Evolutionary conservation across 2,329 filamentous ascomycete genomes (phyloP).

Genomic region (Claviceps citrina): DNA sequence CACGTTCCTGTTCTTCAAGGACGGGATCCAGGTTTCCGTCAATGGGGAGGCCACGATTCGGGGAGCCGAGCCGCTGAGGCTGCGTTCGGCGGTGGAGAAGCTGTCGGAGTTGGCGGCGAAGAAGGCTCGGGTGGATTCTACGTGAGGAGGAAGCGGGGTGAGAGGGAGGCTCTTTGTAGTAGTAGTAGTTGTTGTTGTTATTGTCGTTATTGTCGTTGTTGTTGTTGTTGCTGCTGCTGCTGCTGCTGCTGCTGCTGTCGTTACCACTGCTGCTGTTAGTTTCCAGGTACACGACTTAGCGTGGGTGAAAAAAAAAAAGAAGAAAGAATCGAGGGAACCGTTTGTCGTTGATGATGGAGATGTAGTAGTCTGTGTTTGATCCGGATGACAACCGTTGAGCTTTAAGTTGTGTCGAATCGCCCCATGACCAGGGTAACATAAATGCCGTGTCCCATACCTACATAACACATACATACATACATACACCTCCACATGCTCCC

Average conservation of each 20-base stretch:
- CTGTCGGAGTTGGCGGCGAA: slow-evolving; percentile 21
- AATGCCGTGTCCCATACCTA: not conserved
- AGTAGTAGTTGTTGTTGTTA: not conserved
- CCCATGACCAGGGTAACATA: slow-evolving; percentile 16
- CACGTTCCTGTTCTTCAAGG: slow-evolving; percentile 78
- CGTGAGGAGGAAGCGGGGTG: not conserved
- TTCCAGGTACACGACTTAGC: no score
- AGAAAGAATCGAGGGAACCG: no score
- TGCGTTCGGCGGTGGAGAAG: slow-evolving; percentile 23
- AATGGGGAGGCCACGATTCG: slow-evolving; percentile 18
- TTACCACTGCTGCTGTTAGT: no score
- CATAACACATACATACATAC: no score
- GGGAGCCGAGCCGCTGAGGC: slow-evolving; percentile 18
- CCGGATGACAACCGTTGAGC: no score
- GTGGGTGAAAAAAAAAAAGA: no score
- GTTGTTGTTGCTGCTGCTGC: no score
- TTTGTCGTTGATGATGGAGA: slow-evolving; percentile 25
- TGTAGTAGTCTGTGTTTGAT: slow-evolving; percentile 31
- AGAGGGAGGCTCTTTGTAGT: not conserved
- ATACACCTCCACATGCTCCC: no score
- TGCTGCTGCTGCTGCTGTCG: no score
- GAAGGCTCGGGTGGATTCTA: slow-evolving; percentile 10
- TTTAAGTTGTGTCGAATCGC: no score
- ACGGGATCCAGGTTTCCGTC: slow-evolving; percentile 32
- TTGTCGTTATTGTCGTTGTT: no score